Base-by-base conservation (phyloP, 2,329 filamentous ascomycete genomes). In the Fulvia fulva region DNA sequence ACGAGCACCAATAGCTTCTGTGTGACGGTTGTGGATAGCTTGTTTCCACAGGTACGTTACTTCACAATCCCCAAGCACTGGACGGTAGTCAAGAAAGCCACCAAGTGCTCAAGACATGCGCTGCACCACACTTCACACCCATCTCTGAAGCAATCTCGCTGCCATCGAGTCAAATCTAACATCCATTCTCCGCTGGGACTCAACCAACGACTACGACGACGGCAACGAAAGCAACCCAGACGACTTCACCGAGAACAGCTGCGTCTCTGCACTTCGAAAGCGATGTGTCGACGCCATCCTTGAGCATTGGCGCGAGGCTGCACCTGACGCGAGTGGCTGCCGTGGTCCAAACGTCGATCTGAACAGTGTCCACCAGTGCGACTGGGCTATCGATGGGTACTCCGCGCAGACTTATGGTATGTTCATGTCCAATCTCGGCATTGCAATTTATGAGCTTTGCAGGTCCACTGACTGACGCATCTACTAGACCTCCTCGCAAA, bases 401-500 rank as follows among this genome's bases (percentile, higher is more conserved):
- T n/a, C 9, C 22, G 47, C 25, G n/a, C 47, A 50, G 47, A 50
- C 47, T 28, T 50, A 50, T 50, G 47, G 47, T 50, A 50, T 2
- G 25, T 9, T 47, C 7, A 50, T 2, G 25, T 9, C 25, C 7
- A 25, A 12, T 5, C 22, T 46, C 21, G 21, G 21, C 6, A 5
- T 12, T 9, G 5, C 3, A 30, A 5, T 28, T 16, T 3, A 32
- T 3, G 3, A 12, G 23, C 11, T 12, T 14, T 50, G 4, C 22
- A 21, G 6, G 12, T 21, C 3, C 11, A 19, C 47, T 50, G 14
- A 28, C 16, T 12, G 16, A 14, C 12, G 12, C n/a, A 11, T 34
- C 34, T n/a, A n/a, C n/a, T n/a, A 53, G 52, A 54, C 30, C 26
- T 54, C 11, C 37, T 54, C 19, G 52, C 37, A 25, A 46, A 54